Evolutionary conservation across 129 eudicot genomes (phyloP).

Genomic region (Arctium lappa): DNA sequence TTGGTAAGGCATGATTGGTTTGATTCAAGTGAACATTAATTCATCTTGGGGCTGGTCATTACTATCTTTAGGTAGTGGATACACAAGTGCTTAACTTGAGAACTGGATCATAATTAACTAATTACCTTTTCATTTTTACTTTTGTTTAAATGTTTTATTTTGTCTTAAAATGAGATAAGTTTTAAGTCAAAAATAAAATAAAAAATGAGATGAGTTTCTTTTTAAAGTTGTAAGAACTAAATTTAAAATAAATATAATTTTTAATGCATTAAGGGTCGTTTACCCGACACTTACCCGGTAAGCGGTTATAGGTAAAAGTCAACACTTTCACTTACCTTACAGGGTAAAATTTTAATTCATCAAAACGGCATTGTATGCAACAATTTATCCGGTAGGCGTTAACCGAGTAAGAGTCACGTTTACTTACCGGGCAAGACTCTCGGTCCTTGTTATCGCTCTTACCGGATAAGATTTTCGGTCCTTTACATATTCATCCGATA

Average conservation of each 20-base stretch:
- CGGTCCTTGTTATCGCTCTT: no score
- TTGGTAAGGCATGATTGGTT: conserved; percentile 23
- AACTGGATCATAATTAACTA: background rate
- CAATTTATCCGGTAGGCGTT: no score
- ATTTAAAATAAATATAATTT: background rate
- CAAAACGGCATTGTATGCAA: no score
- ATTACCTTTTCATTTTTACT: background rate
- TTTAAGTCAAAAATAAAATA: no score
- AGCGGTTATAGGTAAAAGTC: no score
- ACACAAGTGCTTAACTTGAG: background rate
- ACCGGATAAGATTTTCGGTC: no score
- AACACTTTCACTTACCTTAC: no score
- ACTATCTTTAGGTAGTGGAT: background rate
- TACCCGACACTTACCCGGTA: background rate
- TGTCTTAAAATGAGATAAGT: background rate
- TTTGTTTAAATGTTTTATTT: background rate
- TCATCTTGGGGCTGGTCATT: conserved; percentile 8
- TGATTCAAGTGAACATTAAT: conserved; percentile 12
- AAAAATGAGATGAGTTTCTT: background rate
- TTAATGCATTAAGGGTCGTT: background rate
- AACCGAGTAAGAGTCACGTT: no score
- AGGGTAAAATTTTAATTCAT: no score
- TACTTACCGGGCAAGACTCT: no score
- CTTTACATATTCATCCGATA: no score
- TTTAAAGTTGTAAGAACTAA: background rate